Percentiles rank a stretch among this genome's conserved stretches.
These are phyloP conservation scores for Dalbergia cultrata DNA, from an alignment of 306 rosid genomes.

Conservation along the genomic window DNA sequence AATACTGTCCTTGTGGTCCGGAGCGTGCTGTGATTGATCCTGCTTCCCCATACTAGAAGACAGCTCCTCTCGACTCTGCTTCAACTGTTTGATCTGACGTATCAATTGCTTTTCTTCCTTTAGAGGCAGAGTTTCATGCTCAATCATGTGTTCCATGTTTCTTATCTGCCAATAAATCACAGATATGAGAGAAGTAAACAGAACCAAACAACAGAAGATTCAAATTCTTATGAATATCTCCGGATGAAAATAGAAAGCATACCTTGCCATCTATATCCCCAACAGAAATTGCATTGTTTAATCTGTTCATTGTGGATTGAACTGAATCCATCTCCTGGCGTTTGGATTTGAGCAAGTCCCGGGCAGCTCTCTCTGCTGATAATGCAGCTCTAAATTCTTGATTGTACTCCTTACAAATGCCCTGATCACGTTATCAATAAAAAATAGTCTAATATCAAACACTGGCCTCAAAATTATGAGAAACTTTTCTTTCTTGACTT, in stretches of 20 bases:
- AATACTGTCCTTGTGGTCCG: slow-evolving; percentile 65
- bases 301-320: slow-evolving; percentile 65
- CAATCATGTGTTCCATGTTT: slow-evolving; percentile 74
- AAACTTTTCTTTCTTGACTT: not conserved
- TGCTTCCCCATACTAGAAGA: slow-evolving; percentile 64
- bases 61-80: slow-evolving; percentile 77
- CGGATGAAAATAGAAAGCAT: slow-evolving; percentile 39
- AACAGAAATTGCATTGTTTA: slow-evolving; percentile 73
- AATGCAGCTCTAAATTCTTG: slow-evolving; percentile 63
- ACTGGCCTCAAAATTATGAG: slow-evolving; percentile 16
- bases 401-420: slow-evolving; percentile 52
- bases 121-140: slow-evolving; percentile 83
- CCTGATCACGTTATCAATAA: slow-evolving; percentile 61
- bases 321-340: slow-evolving; percentile 79
- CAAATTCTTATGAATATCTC: slow-evolving; percentile 28
- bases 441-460: slow-evolving; percentile 40
- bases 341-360: slow-evolving; percentile 69
- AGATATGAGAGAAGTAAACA: slow-evolving; percentile 31
- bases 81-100: slow-evolving; percentile 80
- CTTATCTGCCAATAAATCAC: slow-evolving; percentile 63
- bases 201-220: slow-evolving; percentile 33
- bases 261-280: slow-evolving; percentile 79
- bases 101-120: slow-evolving; percentile 81
- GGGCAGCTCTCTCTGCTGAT: slow-evolving; percentile 65
- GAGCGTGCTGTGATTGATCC: slow-evolving; percentile 66